A percentile compares a stretch with the other conserved stretches of the same genome.
Evolutionary conservation across 495 filamentous ascomycete species (phyloP).

Genomic region (Aspergillus biplanus): DNA sequence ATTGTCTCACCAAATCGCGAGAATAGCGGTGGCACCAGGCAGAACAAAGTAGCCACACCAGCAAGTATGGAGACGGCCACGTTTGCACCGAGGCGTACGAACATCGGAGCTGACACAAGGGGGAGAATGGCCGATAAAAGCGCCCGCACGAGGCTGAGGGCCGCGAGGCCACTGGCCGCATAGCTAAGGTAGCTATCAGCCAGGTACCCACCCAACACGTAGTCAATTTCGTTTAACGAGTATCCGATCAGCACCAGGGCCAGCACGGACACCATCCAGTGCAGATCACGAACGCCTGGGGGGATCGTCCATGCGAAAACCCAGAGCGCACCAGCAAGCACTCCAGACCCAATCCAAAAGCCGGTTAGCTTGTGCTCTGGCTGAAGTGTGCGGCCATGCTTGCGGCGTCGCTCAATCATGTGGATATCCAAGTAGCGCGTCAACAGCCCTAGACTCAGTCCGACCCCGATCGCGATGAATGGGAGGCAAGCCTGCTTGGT

Average conservation of each 20-base stretch:
- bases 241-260: constrained; percentile 54
- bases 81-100: constrained; percentile 46
- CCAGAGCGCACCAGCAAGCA: constrained; percentile 51
- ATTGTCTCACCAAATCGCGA: constrained; percentile 49
- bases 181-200: constrained; percentile 58
- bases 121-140: constrained; percentile 51
- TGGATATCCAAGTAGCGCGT: constrained; percentile 50
- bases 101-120: constrained; percentile 52
- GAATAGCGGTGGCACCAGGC: constrained; percentile 49
- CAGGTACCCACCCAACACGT: constrained; percentile 55
- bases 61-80: constrained; percentile 50
- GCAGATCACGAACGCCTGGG: constrained; percentile 31
- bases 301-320: constrained; percentile 58
- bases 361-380: constrained; percentile 58
- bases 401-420: constrained; percentile 36
- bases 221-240: constrained; percentile 56
- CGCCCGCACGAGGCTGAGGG: constrained; percentile 51
- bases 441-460: constrained; percentile 46
- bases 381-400: constrained; percentile 32
- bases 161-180: constrained; percentile 56
- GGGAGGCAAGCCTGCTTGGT: constrained; percentile 47
- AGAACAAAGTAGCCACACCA: constrained; percentile 49
- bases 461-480: constrained; percentile 52
- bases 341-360: constrained; percentile 51
- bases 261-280: constrained; percentile 50